phyloP scores from a whole-genome alignment of 73 alveolate genomes.

The Paraurostyla sp. region DNA sequence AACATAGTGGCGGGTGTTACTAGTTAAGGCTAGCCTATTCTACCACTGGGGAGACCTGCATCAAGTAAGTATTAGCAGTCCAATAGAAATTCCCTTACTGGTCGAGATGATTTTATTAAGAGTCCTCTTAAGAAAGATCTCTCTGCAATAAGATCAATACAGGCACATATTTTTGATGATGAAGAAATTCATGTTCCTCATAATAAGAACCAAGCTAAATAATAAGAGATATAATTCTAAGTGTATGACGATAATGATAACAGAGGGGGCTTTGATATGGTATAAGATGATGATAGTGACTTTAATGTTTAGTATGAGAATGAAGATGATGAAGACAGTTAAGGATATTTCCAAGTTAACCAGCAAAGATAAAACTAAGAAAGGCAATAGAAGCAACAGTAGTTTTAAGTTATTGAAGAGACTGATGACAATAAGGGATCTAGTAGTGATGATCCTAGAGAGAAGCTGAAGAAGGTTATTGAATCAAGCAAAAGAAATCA shows the following conservation, averaged over 20 bases:
- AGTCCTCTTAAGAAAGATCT: neutral
- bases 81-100: too few relatives aligned
- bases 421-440: too few relatives aligned
- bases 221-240: too few relatives aligned
- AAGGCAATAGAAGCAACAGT: too few relatives aligned
- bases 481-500: neutral
- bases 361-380: neutral
- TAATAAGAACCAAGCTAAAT: neutral
- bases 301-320: slow-evolving; percentile 24
- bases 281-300: slow-evolving; percentile 13
- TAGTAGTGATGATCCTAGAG: slow-evolving; percentile 45
- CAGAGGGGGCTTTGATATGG: neutral
- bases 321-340: neutral
- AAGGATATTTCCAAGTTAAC: neutral
- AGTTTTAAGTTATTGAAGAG: neutral
- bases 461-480: neutral
- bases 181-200: slow-evolving; percentile 36
- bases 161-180: neutral
- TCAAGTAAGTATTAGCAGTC: neutral
- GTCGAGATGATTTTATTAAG: slow-evolving; percentile 9
- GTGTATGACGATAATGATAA: neutral
- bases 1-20: neutral
- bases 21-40: too few relatives aligned
- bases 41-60: too few relatives aligned
- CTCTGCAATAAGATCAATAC: too few relatives aligned